Percentiles rank a stretch among this genome's conserved stretches.
phyloP scores from a whole-genome alignment of 345 rosid genomes.

The Gossypium ekmanianum region DNA sequence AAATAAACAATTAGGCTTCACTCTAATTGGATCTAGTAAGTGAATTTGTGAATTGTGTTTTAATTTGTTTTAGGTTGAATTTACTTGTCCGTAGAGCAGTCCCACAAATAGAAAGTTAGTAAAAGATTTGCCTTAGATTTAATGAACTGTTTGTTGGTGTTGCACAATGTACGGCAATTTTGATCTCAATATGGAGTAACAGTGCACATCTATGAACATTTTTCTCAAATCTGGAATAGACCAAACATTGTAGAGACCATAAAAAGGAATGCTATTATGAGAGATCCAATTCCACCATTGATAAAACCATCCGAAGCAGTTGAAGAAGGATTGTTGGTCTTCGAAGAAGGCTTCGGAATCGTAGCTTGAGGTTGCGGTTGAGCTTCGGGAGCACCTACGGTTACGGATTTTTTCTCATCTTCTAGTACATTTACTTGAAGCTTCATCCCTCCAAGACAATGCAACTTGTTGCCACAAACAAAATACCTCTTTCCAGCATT shows the following conservation, averaged over 20 bases:
- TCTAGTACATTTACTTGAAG: constrained; percentile 42
- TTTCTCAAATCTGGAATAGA: constrained; percentile 11
- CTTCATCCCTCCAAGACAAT: constrained; percentile 89
- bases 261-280: constrained; percentile 17
- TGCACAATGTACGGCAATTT: neutral
- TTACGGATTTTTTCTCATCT: constrained; percentile 38
- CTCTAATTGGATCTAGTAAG: no score
- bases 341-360: constrained; percentile 39
- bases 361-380: constrained; percentile 19
- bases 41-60: no score
- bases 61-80: no score
- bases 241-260: constrained; percentile 1
- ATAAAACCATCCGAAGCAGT: constrained; percentile 29
- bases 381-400: constrained; percentile 46
- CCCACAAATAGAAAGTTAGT: no score
- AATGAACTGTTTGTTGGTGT: neutral
- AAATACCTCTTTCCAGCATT: constrained; percentile 59
- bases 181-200: neutral
- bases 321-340: constrained; percentile 47
- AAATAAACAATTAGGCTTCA: no score
- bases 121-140: neutral
- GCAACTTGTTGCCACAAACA: constrained; percentile 52
- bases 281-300: constrained; percentile 10
- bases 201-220: neutral
- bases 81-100: no score